Evolutionary conservation across 208 protist species (phyloP).

Genomic region (Crithidia sp.): DNA sequence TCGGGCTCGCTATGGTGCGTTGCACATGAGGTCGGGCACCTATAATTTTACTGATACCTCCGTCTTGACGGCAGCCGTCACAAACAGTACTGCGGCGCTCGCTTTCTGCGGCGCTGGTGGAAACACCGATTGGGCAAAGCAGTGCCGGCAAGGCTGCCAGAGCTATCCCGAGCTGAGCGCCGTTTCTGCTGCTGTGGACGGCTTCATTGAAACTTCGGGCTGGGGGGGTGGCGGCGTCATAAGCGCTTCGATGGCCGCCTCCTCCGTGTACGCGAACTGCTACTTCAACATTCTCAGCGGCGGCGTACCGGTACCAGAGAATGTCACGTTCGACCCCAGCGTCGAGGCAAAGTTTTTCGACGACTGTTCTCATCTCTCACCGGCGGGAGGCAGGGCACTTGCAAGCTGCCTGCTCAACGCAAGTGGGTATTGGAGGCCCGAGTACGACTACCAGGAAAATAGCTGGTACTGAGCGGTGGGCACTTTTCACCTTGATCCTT

Average conservation of each 20-base stretch:
- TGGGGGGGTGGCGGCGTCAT: background rate
- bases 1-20: too few relatives aligned
- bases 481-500: too few relatives aligned
- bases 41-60: background rate
- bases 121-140: background rate
- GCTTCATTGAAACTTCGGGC: background rate
- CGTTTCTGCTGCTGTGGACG: background rate
- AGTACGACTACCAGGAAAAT: too few relatives aligned
- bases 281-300: slow-evolving; percentile 14
- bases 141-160: slow-evolving; percentile 1
- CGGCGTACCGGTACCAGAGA: background rate
- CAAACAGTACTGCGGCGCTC: background rate
- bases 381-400: slow-evolving; percentile 5
- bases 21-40: too few relatives aligned
- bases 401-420: slow-evolving; percentile 2
- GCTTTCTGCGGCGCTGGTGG: slow-evolving; percentile 2
- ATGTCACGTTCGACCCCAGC: background rate
- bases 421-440: background rate
- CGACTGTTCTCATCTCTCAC: slow-evolving; percentile 30
- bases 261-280: slow-evolving; percentile 1
- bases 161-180: background rate
- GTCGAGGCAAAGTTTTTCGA: slow-evolving; percentile 15
- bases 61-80: background rate
- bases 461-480: too few relatives aligned
- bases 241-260: background rate